Evolutionary conservation across 345 rosid species (phyloP), one percentile per base, ranked within the genome.

Genomic region (Murraya paniculata): DNA sequence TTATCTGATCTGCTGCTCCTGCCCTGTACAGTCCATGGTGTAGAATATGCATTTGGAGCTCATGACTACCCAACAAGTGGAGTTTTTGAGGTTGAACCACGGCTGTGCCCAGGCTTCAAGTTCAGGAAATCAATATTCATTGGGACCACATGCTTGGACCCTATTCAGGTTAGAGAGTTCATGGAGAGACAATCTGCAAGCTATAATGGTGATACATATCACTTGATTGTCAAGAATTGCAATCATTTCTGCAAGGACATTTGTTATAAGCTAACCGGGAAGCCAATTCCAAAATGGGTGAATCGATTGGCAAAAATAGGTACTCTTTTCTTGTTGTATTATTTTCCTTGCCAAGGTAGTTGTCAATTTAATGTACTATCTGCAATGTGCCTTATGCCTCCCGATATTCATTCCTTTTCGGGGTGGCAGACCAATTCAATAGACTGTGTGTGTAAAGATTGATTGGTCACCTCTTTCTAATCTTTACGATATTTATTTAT

Each of bases 1-100:
- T n/a, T 68, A 64, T 77, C 57, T 69, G 67, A 80, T 75, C 62
- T 19, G 60, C 11, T 48, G 39, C 13, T 58, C 28, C 64, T 83
- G 78, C 35, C 10, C 9, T 77, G 62, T 83, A 60, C 89, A 96
- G 99, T 96, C 72, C 91, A 96, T 80, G 97, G 97, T 9, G 95
- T 92, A 56, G 99, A 96, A 74, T 95, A 95, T 82, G 99, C 99
- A 31, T 96, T 96, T 74, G 99, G 99, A 82, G 99, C 99, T 38
- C 99, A 96, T 75, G 97, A 91, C 78, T 88, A 88, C 73, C 79
- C 99, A 22, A 89, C 91, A 7, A 96, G 93, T 65, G 99, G 99
- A 60, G 95, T 96, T 25, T 96, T 94, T 77, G 99, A 94, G 90
- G 94, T 90, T 28, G 99, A 96, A 76, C 99, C 99, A 39, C 84